phyloP scores from a whole-genome alignment of 1,284 basidiomycete species.

The Ustilago sp. region DNA sequence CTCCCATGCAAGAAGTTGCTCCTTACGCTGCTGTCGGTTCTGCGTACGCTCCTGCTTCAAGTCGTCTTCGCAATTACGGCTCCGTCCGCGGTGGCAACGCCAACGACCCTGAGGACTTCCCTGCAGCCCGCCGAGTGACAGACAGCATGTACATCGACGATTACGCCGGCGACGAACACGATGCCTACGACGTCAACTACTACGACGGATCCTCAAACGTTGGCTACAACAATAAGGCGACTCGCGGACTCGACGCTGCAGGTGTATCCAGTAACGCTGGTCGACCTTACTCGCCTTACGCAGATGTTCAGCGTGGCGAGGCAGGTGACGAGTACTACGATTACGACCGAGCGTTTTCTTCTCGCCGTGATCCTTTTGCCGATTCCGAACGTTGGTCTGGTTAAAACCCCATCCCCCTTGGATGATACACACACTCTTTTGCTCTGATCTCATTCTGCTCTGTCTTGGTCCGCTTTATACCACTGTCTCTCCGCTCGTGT shows the following conservation, averaged over 20 bases:
- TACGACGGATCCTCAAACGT: slow-evolving; percentile 43
- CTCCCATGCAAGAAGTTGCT: slow-evolving; percentile 48
- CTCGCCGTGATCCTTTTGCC: slow-evolving; percentile 28
- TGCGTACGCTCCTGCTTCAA: slow-evolving; percentile 12
- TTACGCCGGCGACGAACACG: slow-evolving; percentile 35
- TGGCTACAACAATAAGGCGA: slow-evolving; percentile 48
- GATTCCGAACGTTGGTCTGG: slow-evolving; percentile 36
- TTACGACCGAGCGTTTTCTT: slow-evolving; percentile 26
- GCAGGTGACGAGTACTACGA: slow-evolving; percentile 15
- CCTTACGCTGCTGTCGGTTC: slow-evolving; percentile 29
- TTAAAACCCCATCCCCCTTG: slow-evolving; percentile 3
- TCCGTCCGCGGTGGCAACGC: slow-evolving; percentile 22
- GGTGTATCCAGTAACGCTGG: slow-evolving; percentile 18
- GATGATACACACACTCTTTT: slow-evolving; percentile 8
- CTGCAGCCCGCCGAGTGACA: slow-evolving; percentile 22
- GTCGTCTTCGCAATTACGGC: slow-evolving; percentile 43
- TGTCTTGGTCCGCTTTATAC: slow-evolving; percentile 19
- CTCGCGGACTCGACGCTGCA: slow-evolving; percentile 44
- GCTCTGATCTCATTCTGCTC: neutral
- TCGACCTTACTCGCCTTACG: slow-evolving; percentile 45
- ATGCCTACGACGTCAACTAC: slow-evolving; percentile 49
- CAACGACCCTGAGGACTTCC: slow-evolving; percentile 9
- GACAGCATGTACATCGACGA: slow-evolving; percentile 37
- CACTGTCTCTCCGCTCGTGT: slow-evolving; percentile 11
- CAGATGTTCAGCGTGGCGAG: slow-evolving; percentile 39